These are phyloP conservation scores for Protea cynaroides DNA, from an alignment of 164 flowering plant genomes.

Conservation along the genomic window DNA sequence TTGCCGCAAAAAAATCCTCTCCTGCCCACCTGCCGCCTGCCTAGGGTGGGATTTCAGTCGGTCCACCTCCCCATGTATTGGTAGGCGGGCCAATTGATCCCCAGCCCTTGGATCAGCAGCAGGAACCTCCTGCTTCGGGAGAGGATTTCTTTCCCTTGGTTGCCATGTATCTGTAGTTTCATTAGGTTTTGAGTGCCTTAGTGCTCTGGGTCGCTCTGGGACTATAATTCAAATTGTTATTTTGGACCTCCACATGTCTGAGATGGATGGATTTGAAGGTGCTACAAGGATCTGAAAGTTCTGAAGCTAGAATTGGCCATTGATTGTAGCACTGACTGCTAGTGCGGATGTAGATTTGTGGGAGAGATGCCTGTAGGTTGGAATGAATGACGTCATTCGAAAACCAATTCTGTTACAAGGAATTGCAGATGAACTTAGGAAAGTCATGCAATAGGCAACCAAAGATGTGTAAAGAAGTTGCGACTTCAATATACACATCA, in stretches of 20 bases:
- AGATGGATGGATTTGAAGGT: conserved; percentile 80
- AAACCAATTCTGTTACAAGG: conserved; percentile 65
- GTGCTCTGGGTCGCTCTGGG: conserved; percentile 39
- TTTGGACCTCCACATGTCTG: conserved; percentile 78
- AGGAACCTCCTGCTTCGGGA: too few relatives aligned
- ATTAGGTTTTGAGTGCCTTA: conserved; percentile 77
- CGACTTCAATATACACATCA: background rate
- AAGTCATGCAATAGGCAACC: conserved; percentile 50
- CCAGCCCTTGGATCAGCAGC: too few relatives aligned
- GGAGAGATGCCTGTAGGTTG: conserved; percentile 59
- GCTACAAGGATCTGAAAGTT: conserved; percentile 58
- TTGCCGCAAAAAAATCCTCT: too few relatives aligned
- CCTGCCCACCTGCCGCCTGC: too few relatives aligned
- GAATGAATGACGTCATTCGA: conserved; percentile 71
- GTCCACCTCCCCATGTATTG: too few relatives aligned
- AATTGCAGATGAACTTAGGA: conserved; percentile 58
- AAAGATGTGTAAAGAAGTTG: too few relatives aligned
- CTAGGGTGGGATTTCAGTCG: too few relatives aligned
- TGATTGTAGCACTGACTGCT: conserved; percentile 65
- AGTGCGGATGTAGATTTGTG: conserved; percentile 57
- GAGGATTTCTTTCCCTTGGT: too few relatives aligned
- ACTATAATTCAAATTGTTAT: conserved; percentile 49
- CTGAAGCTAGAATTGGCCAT: conserved; percentile 57
- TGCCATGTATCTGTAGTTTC: conserved; percentile 68
- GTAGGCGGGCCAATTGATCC: too few relatives aligned